Percentiles rank a stretch among this genome's conserved stretches.
Conservation (phyloP, 306 rosid species). For the Calophaca sinica region DNA sequence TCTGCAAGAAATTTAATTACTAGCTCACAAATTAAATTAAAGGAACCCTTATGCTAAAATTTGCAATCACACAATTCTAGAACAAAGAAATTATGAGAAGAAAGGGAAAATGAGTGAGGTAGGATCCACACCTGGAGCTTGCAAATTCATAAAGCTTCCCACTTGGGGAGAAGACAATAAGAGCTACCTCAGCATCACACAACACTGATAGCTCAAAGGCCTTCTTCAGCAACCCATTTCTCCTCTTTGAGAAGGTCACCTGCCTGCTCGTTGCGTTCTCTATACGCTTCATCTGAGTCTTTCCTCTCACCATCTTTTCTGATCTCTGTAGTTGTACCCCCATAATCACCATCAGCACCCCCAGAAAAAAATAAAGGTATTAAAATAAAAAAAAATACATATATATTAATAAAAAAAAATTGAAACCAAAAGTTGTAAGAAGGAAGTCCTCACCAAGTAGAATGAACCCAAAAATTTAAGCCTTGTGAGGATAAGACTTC, state of each 20-base stretch:
- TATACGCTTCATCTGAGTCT: slow-evolving; percentile 82
- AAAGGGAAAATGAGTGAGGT: not conserved
- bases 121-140: slow-evolving; percentile 43
- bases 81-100: not conserved
- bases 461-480: slow-evolving; percentile 8
- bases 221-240: slow-evolving; percentile 82
- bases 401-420: too few relatives aligned
- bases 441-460: slow-evolving; percentile 31
- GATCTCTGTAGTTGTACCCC: not conserved
- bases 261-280: slow-evolving; percentile 86
- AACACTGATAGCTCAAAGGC: slow-evolving; percentile 87
- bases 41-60: slow-evolving; percentile 8
- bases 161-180: slow-evolving; percentile 53
- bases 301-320: slow-evolving; percentile 80
- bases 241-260: slow-evolving; percentile 81
- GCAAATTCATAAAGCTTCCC: slow-evolving; percentile 57
- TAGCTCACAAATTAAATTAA: not conserved
- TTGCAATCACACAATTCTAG: too few relatives aligned
- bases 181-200: slow-evolving; percentile 66
- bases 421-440: not conserved
- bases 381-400: not conserved
- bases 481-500: not conserved
- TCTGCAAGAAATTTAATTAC: slow-evolving; percentile 28
- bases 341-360: not conserved
- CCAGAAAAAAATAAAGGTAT: not conserved